Evolutionary conservation across 352 stramenopile genomes (phyloP).

Genomic region (Phytophthora podocarpi): DNA sequence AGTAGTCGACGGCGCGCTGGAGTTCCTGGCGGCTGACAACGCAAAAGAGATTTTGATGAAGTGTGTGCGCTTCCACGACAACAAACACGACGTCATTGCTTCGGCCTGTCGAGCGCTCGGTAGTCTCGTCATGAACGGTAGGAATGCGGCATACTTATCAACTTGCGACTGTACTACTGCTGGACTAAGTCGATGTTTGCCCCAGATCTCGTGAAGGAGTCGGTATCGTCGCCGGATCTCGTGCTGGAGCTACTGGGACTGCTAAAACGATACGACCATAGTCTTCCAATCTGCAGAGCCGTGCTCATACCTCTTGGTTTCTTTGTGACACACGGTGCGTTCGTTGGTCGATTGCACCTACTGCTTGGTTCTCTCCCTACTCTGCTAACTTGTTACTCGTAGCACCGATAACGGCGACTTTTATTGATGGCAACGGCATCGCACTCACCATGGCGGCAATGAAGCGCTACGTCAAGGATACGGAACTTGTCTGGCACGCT

Average conservation of each 20-base stretch:
- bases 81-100: constrained; percentile 74
- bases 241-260: constrained; percentile 61
- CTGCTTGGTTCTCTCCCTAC: too few species aligned
- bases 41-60: constrained; percentile 71
- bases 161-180: too few species aligned
- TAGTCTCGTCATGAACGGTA: constrained; percentile 79
- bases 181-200: background rate
- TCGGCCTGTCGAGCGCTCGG: constrained; percentile 64
- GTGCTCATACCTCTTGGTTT: constrained; percentile 64
- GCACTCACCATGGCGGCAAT: constrained; percentile 54
- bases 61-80: constrained; percentile 77
- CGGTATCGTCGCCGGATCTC: constrained; percentile 52
- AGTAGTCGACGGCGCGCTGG: constrained; percentile 62
- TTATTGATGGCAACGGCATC: constrained; percentile 70
- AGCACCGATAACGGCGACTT: constrained; percentile 61
- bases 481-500: constrained; percentile 77
- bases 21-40: constrained; percentile 66
- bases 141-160: background rate
- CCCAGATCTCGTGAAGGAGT: constrained; percentile 76
- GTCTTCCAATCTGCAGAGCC: constrained; percentile 51
- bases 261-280: constrained; percentile 59
- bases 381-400: background rate
- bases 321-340: constrained; percentile 66
- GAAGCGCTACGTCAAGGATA: constrained; percentile 58
- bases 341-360: too few species aligned